These are phyloP conservation scores for Rauvolfia tetraphylla DNA, from an alignment of 257 asterid genomes.

Conservation along the genomic window DNA sequence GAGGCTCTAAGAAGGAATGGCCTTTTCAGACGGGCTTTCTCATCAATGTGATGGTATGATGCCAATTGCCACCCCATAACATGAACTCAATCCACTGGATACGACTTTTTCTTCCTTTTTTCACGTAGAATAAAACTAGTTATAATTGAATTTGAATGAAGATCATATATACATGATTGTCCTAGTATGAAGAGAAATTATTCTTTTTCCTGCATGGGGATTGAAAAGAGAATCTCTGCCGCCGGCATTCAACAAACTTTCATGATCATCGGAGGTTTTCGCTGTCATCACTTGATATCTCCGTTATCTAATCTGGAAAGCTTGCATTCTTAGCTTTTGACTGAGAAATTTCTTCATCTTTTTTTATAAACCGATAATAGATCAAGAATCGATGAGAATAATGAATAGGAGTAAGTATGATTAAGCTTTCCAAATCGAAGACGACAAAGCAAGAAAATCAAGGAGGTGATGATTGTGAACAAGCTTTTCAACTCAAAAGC, in stretches of 20 bases:
- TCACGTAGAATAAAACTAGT: neutral
- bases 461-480: constrained; percentile 27
- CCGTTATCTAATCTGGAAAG: constrained; percentile 9
- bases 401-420: neutral
- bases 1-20: too few species aligned
- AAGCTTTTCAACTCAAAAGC: constrained; percentile 17
- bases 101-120: neutral
- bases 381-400: neutral
- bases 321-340: constrained; percentile 16
- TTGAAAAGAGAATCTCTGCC: constrained; percentile 3
- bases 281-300: constrained; percentile 2
- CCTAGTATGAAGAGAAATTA: neutral
- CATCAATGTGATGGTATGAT: constrained; percentile 3
- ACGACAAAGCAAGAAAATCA: constrained; percentile 9
- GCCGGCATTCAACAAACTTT: constrained; percentile 10
- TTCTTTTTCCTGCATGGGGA: neutral
- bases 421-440: constrained; percentile 7
- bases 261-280: constrained; percentile 11
- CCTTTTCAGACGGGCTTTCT: too few species aligned
- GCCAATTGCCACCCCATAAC: constrained; percentile 1
- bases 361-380: neutral
- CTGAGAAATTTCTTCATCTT: neutral
- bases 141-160: constrained; percentile 1
- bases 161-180: neutral
- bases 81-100: neutral